phyloP scores from a whole-genome alignment of 129 eudicot genomes.

The Logfia minima region DNA sequence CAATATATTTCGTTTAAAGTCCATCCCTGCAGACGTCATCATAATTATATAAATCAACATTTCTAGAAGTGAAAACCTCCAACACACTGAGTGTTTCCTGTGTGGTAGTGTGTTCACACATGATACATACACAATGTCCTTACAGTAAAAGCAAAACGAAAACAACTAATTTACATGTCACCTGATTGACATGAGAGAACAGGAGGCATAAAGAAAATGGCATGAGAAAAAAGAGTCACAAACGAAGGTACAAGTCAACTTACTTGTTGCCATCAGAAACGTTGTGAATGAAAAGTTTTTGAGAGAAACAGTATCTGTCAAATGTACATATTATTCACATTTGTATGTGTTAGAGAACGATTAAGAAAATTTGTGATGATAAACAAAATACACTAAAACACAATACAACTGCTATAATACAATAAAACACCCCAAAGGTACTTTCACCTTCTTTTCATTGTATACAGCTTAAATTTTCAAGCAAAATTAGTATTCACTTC shows the following conservation, averaged over 20 bases:
- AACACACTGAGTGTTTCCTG: neutral
- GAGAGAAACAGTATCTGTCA: constrained; percentile 24
- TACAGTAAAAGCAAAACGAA: neutral
- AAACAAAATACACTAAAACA: neutral
- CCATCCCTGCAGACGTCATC: neutral
- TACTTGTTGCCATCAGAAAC: constrained; percentile 38
- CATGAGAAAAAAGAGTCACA: neutral
- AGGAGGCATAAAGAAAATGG: neutral
- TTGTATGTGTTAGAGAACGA: neutral
- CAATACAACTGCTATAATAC: neutral
- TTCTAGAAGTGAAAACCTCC: neutral
- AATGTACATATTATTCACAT: neutral
- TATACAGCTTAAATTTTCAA: neutral
- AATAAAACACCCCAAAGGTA: neutral
- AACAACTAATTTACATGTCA: neutral
- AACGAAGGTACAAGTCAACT: constrained; percentile 17
- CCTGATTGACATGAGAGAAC: neutral
- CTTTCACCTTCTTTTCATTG: neutral
- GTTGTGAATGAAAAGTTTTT: constrained; percentile 6
- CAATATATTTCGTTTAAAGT: neutral
- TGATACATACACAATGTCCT: neutral
- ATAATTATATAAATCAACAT: constrained; percentile 11
- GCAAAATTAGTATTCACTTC: neutral
- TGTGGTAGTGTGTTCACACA: neutral
- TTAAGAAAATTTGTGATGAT: neutral